phyloP scores from a whole-genome alignment of 2,329 filamentous ascomycete species.

The Exserohilum rostratum region DNA sequence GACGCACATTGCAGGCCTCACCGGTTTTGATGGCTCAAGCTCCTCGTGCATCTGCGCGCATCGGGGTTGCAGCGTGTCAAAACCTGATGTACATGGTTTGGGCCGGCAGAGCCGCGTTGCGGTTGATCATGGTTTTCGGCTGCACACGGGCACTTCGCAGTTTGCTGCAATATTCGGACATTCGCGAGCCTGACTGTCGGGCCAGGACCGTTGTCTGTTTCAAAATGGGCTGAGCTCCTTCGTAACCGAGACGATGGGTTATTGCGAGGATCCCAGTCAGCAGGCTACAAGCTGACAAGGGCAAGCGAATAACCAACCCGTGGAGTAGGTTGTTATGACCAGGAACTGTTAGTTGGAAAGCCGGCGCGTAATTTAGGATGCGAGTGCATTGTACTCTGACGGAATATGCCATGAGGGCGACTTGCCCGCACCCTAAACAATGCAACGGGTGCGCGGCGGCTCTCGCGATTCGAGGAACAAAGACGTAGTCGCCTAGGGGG shows the following conservation, averaged over 20 bases:
- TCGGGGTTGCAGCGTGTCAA: slow-evolving; percentile 2
- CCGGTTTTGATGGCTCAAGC: slow-evolving; percentile 20
- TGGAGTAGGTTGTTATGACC: slow-evolving; percentile 5
- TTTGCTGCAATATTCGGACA: slow-evolving; percentile 26
- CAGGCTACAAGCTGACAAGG: slow-evolving; percentile 8
- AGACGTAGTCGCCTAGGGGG: slow-evolving; percentile 5
- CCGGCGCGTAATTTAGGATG: slow-evolving; percentile 12
- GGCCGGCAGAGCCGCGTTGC: slow-evolving; percentile 32
- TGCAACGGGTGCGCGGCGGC: slow-evolving; percentile 8
- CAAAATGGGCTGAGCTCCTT: slow-evolving; percentile 19
- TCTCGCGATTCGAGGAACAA: slow-evolving; percentile 17
- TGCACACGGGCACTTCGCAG: slow-evolving; percentile 17
- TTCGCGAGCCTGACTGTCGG: slow-evolving; percentile 24
- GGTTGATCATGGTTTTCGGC: slow-evolving; percentile 18
- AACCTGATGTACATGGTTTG: slow-evolving; percentile 9
- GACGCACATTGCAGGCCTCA: slow-evolving; percentile 22
- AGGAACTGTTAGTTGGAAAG: slow-evolving; percentile 8
- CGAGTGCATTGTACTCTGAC: slow-evolving; percentile 1
- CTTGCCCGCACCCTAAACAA: slow-evolving; percentile 3
- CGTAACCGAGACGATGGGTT: slow-evolving; percentile 20
- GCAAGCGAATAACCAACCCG: slow-evolving; percentile 11
- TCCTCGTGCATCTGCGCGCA: slow-evolving; percentile 15
- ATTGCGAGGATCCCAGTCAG: slow-evolving; percentile 11
- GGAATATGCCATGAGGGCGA: slow-evolving; percentile 1
- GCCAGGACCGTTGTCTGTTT: slow-evolving; percentile 23